phyloP scores from a whole-genome alignment of 164 flowering plant genomes.

The Liriodendron chinense region DNA sequence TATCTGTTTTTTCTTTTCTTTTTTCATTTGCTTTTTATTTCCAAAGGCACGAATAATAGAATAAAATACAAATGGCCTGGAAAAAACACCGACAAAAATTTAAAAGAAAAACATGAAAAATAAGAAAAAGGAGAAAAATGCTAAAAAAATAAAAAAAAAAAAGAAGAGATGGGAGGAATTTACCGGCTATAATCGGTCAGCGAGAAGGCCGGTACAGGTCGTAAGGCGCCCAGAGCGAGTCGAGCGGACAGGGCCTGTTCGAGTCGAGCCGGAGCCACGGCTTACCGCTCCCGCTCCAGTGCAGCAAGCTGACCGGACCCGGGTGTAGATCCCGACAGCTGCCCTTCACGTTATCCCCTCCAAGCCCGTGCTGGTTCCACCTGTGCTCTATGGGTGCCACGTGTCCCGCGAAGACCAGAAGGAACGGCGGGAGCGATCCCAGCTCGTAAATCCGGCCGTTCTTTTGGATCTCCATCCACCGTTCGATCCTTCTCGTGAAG shows the following conservation, averaged over 20 bases:
- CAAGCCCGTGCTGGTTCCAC: slow-evolving; percentile 97
- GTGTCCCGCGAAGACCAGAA: slow-evolving; percentile 83
- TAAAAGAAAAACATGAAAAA: slow-evolving; percentile 1
- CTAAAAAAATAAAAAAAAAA: neutral
- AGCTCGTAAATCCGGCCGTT: slow-evolving; percentile 84
- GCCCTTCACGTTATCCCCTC: slow-evolving; percentile 89
- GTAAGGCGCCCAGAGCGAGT: slow-evolving; percentile 80
- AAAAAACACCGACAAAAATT: slow-evolving; percentile 1
- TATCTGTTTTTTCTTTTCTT: slow-evolving; percentile 7
- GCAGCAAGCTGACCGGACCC: slow-evolving; percentile 88
- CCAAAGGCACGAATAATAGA: slow-evolving; percentile 28
- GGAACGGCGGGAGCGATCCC: slow-evolving; percentile 91
- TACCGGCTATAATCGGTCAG: slow-evolving; percentile 30
- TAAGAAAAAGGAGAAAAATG: slow-evolving; percentile 4
- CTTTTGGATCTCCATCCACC: slow-evolving; percentile 97
- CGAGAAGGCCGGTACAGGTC: slow-evolving; percentile 63
- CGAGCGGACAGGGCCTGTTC: slow-evolving; percentile 74
- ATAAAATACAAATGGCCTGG: slow-evolving; percentile 34
- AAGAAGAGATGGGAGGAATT: slow-evolving; percentile 16
- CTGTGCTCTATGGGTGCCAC: slow-evolving; percentile 95
- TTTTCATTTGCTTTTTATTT: slow-evolving; percentile 24
- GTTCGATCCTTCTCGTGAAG: slow-evolving; percentile 73
- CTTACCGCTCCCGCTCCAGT: slow-evolving; percentile 98
- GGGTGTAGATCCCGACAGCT: slow-evolving; percentile 89
- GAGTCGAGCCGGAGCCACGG: slow-evolving; percentile 90